Conservation (phyloP, 352 stramenopile species). For the Aphanomyces cochlioides region DNA sequence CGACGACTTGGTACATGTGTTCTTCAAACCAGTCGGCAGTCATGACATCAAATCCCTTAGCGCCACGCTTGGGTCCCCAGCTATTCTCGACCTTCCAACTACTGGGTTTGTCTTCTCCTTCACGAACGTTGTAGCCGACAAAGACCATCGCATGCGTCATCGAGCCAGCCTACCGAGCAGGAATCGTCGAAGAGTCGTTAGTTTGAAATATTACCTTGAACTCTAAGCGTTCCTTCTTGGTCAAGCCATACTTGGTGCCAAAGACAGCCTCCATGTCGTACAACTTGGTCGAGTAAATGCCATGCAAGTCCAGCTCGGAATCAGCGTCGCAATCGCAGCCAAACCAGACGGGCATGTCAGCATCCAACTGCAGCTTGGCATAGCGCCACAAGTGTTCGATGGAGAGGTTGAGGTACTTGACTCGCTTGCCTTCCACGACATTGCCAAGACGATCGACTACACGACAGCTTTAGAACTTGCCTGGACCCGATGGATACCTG, state of each 20-base stretch:
- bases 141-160: slow-evolving; percentile 41
- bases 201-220: slow-evolving; percentile 17
- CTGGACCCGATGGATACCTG: not conserved
- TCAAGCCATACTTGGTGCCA: slow-evolving; percentile 23
- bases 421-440: slow-evolving; percentile 29
- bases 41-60: slow-evolving; percentile 35
- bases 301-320: slow-evolving; percentile 9
- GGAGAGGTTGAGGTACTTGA: slow-evolving; percentile 34
- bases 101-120: not conserved
- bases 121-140: slow-evolving; percentile 32
- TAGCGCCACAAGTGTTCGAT: slow-evolving; percentile 29
- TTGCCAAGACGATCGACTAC: slow-evolving; percentile 34
- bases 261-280: slow-evolving; percentile 25
- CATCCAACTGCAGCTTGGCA: slow-evolving; percentile 28
- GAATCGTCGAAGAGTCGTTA: not conserved
- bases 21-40: slow-evolving; percentile 38
- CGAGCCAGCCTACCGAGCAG: slow-evolving; percentile 16
- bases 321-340: slow-evolving; percentile 32
- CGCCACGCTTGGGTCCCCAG: slow-evolving; percentile 29
- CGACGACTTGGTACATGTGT: slow-evolving; percentile 37
- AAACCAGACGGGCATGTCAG: slow-evolving; percentile 34
- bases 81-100: slow-evolving; percentile 37
- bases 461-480: not conserved
- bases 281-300: slow-evolving; percentile 17
- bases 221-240: slow-evolving; percentile 33